Percentiles rank a stretch among this genome's conserved stretches.
Evolutionary conservation across 2,329 filamentous ascomycete genomes (phyloP).

Genomic region (Whalleya microplaca): DNA sequence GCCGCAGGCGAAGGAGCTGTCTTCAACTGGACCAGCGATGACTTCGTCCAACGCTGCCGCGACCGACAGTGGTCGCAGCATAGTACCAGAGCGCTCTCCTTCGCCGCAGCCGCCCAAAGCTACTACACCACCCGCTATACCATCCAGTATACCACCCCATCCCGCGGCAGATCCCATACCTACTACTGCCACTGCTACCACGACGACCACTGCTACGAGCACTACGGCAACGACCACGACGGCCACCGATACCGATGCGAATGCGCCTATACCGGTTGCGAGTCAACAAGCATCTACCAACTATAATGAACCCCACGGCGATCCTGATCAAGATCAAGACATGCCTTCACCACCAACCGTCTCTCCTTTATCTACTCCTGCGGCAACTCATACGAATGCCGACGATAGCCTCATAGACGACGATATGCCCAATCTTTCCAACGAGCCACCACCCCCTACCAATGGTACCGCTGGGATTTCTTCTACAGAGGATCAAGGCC

Average conservation of each 20-base stretch:
- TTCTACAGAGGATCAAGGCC: constrained; percentile 1
- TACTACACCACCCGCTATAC: constrained; percentile 7
- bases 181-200: constrained; percentile 8
- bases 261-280: constrained; percentile 24
- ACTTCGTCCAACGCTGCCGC: constrained; percentile 59
- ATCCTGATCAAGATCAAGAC: constrained; percentile 24
- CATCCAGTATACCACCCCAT: constrained; percentile 8
- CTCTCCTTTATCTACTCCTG: constrained; percentile 41
- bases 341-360: constrained; percentile 40
- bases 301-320: constrained; percentile 14
- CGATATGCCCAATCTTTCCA: constrained; percentile 28
- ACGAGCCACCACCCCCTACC: constrained; percentile 19
- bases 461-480: constrained; percentile 14
- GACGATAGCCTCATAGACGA: constrained; percentile 34
- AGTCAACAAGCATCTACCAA: constrained; percentile 3
- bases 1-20: constrained; percentile 60
- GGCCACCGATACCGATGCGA: constrained; percentile 15
- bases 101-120: constrained; percentile 14
- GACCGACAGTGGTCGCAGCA: constrained; percentile 29
- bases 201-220: constrained; percentile 2
- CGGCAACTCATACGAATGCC: constrained; percentile 36
- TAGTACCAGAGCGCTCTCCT: constrained; percentile 12
- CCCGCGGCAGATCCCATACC: constrained; percentile 8
- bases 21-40: constrained; percentile 57
- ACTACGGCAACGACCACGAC: constrained; percentile 1